Percentiles rank a stretch among this genome's conserved stretches.
phyloP scores from a whole-genome alignment of 2,329 filamentous ascomycete genomes.

The Venturia asperata region DNA sequence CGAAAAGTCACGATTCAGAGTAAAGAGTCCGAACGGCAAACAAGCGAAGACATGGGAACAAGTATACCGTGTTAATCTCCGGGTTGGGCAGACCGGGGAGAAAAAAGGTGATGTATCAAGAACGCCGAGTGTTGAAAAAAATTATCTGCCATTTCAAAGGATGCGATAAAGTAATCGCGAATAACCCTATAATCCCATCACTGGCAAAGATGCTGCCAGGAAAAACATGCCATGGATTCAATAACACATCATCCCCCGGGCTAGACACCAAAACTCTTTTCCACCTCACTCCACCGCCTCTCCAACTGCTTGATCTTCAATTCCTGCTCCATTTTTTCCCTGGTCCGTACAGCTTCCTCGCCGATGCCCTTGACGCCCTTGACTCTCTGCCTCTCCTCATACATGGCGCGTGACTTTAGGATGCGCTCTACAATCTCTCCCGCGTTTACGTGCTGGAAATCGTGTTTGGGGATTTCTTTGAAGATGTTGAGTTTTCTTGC shows the following conservation, averaged over 20 bases:
- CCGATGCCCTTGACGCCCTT: conserved; percentile 81
- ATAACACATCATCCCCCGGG: neutral
- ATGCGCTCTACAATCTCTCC: conserved; percentile 88
- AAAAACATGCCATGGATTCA: no score
- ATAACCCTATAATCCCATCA: no score
- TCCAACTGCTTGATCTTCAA: conserved; percentile 27
- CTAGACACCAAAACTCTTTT: conserved; percentile 34
- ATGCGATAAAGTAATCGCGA: no score
- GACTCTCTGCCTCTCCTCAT: conserved; percentile 82
- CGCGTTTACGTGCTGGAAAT: conserved; percentile 82
- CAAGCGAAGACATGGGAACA: no score
- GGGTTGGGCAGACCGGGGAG: no score
- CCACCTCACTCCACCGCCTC: conserved; percentile 32
- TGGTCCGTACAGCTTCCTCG: conserved; percentile 48
- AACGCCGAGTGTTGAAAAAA: no score
- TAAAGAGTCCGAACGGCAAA: no score
- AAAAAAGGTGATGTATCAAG: no score
- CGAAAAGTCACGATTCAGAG: no score
- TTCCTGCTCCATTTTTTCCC: conserved; percentile 32
- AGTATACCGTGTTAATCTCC: no score
- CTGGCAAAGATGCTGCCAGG: no score
- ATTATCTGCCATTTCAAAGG: no score
- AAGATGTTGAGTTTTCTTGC: conserved; percentile 82
- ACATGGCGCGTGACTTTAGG: conserved; percentile 74
- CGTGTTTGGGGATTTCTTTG: conserved; percentile 66